A percentile compares a stretch with the other conserved stretches of the same genome.
Conservation (phyloP, 2,329 filamentous ascomycete species). For the Hyphodiscus sp. region DNA sequence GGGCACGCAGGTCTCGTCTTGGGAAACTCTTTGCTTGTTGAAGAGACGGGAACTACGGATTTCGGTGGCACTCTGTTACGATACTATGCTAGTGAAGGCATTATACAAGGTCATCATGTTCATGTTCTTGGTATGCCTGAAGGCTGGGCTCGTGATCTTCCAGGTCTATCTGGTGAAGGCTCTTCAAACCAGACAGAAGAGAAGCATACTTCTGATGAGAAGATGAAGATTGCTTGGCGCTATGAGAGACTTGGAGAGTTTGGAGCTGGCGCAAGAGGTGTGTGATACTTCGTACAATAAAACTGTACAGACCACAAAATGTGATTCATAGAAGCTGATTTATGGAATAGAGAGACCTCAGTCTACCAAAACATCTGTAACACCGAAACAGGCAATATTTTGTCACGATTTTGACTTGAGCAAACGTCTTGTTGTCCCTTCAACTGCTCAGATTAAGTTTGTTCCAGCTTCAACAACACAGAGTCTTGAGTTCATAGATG, state of each 20-base stretch:
- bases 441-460: constrained; percentile 45
- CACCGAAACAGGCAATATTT: constrained; percentile 38
- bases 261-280: constrained; percentile 45
- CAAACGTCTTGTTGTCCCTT: constrained; percentile 54
- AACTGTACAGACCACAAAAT: constrained; percentile 15
- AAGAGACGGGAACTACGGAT: constrained; percentile 90
- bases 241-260: constrained; percentile 80
- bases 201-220: constrained; percentile 47
- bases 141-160: constrained; percentile 76
- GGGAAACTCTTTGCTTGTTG: constrained; percentile 72
- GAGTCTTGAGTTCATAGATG: constrained; percentile 23
- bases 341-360: constrained; percentile 20
- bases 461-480: constrained; percentile 36
- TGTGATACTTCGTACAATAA: constrained; percentile 41
- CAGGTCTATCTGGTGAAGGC: constrained; percentile 54
- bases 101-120: constrained; percentile 83
- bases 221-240: constrained; percentile 99
- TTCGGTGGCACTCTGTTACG: constrained; percentile 78
- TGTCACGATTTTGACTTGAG: constrained; percentile 70
- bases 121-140: constrained; percentile 78
- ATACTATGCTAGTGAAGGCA: constrained; percentile 88
- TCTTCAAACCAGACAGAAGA: constrained; percentile 35
- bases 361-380: constrained; percentile 5
- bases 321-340: constrained; percentile 10
- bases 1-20: constrained; percentile 81